These are phyloP conservation scores for Phylloboletellus chloephorus DNA, from an alignment of 1,284 basidiomycete species.

Conservation along the genomic window DNA sequence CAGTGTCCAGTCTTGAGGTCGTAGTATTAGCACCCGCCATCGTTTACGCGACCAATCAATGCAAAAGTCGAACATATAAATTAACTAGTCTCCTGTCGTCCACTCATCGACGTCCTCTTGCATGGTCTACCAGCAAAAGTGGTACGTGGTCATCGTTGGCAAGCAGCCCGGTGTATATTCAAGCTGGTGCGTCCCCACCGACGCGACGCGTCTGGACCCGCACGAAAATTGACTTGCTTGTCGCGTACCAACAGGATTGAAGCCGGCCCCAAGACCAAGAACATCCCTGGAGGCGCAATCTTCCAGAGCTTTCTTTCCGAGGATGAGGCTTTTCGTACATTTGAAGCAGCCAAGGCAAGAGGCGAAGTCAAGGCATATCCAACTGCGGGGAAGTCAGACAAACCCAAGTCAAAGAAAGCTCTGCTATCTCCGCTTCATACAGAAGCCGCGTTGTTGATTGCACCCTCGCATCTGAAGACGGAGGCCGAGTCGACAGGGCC, in stretches of 20 bases:
- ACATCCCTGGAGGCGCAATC: conserved; percentile 39
- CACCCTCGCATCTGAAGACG: conserved; percentile 9
- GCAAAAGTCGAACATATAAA: conserved; percentile 19
- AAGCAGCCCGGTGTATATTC: conserved; percentile 41
- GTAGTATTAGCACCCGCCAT: conserved; percentile 10
- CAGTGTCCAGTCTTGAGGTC: neutral
- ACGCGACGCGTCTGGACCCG: conserved; percentile 12
- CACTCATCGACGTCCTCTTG: conserved; percentile 1
- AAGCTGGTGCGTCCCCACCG: conserved; percentile 38
- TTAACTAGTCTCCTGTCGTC: conserved; percentile 24
- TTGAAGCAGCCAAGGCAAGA: conserved; percentile 30
- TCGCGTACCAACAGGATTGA: conserved; percentile 37
- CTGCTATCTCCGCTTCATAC: conserved; percentile 13
- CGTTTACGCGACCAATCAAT: conserved; percentile 11
- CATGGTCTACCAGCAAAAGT: conserved; percentile 37
- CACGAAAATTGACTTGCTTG: conserved; percentile 4
- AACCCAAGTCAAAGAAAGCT: conserved; percentile 7
- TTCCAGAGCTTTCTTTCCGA: conserved; percentile 39
- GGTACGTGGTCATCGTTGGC: conserved; percentile 45
- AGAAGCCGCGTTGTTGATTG: conserved; percentile 15
- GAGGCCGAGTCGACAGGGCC: conserved; percentile 1
- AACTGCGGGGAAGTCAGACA: neutral
- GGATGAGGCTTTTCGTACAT: conserved; percentile 41
- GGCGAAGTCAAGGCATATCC: conserved; percentile 22
- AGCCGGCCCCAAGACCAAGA: conserved; percentile 35